Percentiles rank a stretch among this genome's conserved stretches.
These are phyloP conservation scores for Brassica napus DNA, from an alignment of 345 rosid species.

Conservation along the genomic window DNA sequence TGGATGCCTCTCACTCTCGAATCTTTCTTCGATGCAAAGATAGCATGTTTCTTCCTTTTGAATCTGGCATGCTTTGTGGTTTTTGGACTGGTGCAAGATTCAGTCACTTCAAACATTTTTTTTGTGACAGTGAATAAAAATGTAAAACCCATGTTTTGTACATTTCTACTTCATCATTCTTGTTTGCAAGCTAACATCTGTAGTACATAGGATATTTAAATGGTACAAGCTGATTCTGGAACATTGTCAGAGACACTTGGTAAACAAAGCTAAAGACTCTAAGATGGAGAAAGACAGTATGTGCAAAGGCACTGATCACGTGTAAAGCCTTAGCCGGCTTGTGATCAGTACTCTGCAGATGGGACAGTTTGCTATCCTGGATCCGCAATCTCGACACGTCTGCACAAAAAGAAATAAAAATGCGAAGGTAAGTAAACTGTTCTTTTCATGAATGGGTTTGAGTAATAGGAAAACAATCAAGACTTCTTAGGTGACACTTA, in stretches of 20 bases:
- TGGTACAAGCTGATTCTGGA: constrained; percentile 4
- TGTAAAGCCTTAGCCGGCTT: constrained; percentile 53
- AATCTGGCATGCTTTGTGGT: constrained; percentile 14
- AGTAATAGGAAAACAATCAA: background rate
- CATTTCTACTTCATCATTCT: constrained; percentile 29
- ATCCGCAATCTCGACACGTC: constrained; percentile 67
- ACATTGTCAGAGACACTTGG: constrained; percentile 4
- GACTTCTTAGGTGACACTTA: constrained; percentile 36
- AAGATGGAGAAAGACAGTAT: constrained; percentile 8
- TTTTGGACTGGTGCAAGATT: constrained; percentile 20
- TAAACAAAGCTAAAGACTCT: background rate
- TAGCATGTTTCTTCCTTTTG: constrained; percentile 10
- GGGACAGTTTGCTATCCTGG: constrained; percentile 55
- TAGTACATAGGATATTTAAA: constrained; percentile 8
- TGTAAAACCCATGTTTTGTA: constrained; percentile 32
- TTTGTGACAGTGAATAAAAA: constrained; percentile 27
- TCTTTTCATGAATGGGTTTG: background rate
- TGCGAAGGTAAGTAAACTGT: background rate
- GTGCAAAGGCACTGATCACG: constrained; percentile 35
- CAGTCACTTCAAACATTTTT: constrained; percentile 19
- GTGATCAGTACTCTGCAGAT: constrained; percentile 62
- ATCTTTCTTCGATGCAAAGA: constrained; percentile 1
- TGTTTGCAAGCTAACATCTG: constrained; percentile 16
- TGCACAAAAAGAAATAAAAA: constrained; percentile 14
- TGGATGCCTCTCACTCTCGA: background rate